Conservation (phyloP, 1,284 basidiomycete species). For the Chalciporus sp. region DNA sequence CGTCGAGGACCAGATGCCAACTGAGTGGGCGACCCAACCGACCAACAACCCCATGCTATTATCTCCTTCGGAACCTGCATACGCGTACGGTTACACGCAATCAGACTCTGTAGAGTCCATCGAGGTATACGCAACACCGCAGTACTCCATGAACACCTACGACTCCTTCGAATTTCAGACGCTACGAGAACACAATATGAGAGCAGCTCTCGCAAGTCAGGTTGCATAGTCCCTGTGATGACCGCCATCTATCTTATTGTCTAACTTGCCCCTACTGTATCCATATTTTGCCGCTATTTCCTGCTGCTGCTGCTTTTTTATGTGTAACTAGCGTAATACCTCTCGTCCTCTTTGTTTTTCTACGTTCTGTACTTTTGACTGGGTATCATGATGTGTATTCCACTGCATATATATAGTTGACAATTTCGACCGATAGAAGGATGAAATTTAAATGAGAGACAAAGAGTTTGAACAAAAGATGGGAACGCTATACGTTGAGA, state of each 20-base stretch:
- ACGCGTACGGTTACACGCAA: conserved; percentile 24
- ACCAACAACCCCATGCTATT: conserved; percentile 21
- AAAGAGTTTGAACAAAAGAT: background rate
- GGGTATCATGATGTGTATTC: conserved; percentile 26
- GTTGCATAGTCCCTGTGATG: conserved; percentile 18
- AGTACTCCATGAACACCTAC: conserved; percentile 25
- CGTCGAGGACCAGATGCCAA: conserved; percentile 9
- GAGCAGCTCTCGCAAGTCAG: conserved; percentile 16
- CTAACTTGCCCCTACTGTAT: conserved; percentile 29
- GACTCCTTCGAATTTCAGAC: conserved; percentile 37
- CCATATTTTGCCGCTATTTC: conserved; percentile 16
- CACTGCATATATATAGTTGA: conserved; percentile 9
- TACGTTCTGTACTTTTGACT: conserved; percentile 10
- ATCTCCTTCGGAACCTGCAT: conserved; percentile 22
- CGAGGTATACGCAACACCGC: conserved; percentile 19
- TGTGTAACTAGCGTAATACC: conserved; percentile 15
- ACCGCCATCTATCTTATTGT: conserved; percentile 24
- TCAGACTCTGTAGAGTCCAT: conserved; percentile 22
- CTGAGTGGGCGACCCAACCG: conserved; percentile 18
- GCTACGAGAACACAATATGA: conserved; percentile 31
- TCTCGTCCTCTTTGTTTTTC: conserved; percentile 10
- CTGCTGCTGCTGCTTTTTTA: conserved; percentile 9
- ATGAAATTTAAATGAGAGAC: background rate
- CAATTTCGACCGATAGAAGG: conserved; percentile 1
- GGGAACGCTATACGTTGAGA: background rate